Evolutionary conservation across 83 land plant genomes (phyloP), one percentile per base, ranked within the genome.

Genomic region (Larix sibirica): DNA sequence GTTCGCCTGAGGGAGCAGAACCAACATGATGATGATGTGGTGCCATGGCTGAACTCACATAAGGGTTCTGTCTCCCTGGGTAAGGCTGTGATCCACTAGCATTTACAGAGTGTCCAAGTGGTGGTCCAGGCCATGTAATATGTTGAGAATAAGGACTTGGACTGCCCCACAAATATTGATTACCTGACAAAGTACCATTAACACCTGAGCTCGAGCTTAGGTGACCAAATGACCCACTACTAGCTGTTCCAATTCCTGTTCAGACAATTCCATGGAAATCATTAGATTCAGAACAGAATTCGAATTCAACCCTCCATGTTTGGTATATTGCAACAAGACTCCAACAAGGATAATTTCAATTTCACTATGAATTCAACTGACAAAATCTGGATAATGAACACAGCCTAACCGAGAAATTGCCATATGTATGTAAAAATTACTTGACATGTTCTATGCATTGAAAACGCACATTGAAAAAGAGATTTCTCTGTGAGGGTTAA

Each of bases 91-190:
- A 79, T 44, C 81, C 82, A 2, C 88, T 24, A 24, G 90, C 81
- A 63, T 86, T 33, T 14, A 83, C 84, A 23, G 88, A 83, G 79
- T 77, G 86, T 44, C 87, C 90, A 1, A 69, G 14, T 18, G 89
- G 81, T 65, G 88, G 61, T 54, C 73, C 61, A 24, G 86, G 67
- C 94, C 90, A 89, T 60, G 83, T 81, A 12, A 36, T 17, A 60
- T 71, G 69, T 40, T 88, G 89, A 28, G 89, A 82, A 65, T 79
- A 78, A 12, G 81, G 81, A 33, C 74, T 85, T 58, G 92, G 89
- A 82, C 90, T 91, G 68, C 95, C 92, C 95, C 95, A 91, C 10
- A 91, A 87, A 77, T 88, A 93, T 21, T 91, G 95, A 2, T 90
- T 87, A 6, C 93, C 90, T 16, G 86, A 82, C 74, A 91, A 74